Base-by-base conservation (phyloP, 2,329 filamentous ascomycete species). In the Aspergillus calidoustus region DNA sequence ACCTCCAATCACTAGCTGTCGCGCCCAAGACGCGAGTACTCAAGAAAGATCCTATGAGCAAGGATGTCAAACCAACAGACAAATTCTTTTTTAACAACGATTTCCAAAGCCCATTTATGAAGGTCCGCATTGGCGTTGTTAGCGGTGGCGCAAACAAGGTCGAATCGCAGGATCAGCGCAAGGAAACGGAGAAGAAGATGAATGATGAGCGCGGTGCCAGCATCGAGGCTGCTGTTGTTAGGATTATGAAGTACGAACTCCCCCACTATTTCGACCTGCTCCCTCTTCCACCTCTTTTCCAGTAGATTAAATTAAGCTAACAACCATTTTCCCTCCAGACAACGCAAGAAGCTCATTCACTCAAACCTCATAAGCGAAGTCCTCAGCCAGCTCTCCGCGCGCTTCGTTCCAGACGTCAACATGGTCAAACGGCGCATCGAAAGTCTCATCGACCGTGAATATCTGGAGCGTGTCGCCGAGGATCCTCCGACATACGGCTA, bases 41-140 rank as follows among this genome's bases (percentile, higher is more conserved):
- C 17, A 80, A 86, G 67, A 97, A 97, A 75, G 87, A 93, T 28
- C 92, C 94, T 0, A 86, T 88, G 77, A 89, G 85, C 67, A 95
- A 94, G 76, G 86, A 88, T 2, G 84, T 96, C 64, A 93, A 91
- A 69, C 77, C 87, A 0, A 87, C 87, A 0, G 94, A 98, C 75
- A 84, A 80, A 28, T 98, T 98, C 76, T 84, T 80, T 8, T 96
- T 93, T 82, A 97, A 98, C 73, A 81, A 88, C 34, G 83, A 87
- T 15, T 98, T 97, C 78, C 83, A 87, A 52, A 93, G 91, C 79
- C 93, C 92, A 73, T 88, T 91, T 54, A 85, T 95, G 71, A 92
- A 91, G 75, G 92, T 97, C 78, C 96, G 96, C 76, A 91, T 95
- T 22, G 92, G 92, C 23, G 90, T 95, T 5, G 90, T 97, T 68